These are phyloP conservation scores for Eremomyces bilateralis DNA, from an alignment of 495 filamentous ascomycete species.

Conservation along the genomic window DNA sequence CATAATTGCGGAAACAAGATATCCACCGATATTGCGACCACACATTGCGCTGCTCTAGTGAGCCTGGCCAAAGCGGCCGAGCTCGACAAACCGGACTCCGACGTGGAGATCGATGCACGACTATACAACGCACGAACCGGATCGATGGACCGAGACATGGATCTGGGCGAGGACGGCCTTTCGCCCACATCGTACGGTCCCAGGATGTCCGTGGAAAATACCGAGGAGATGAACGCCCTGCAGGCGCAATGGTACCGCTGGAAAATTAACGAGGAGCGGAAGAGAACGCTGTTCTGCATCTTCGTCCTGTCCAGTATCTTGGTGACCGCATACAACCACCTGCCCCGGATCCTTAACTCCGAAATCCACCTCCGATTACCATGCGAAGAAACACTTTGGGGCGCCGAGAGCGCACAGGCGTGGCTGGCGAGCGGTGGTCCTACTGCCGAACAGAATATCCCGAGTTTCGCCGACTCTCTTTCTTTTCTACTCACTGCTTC, in stretches of 20 bases:
- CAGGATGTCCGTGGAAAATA: slow-evolving; percentile 9
- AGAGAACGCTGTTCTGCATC: slow-evolving; percentile 80
- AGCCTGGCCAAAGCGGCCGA: slow-evolving; percentile 77
- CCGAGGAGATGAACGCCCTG: slow-evolving; percentile 3
- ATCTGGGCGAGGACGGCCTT: neutral
- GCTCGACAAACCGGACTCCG: slow-evolving; percentile 31
- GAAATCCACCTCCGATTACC: slow-evolving; percentile 82
- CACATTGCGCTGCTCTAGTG: slow-evolving; percentile 75
- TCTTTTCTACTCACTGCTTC: slow-evolving; percentile 60
- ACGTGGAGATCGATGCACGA: slow-evolving; percentile 1
- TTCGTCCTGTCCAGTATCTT: slow-evolving; percentile 80
- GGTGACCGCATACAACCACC: slow-evolving; percentile 80
- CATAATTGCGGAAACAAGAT: slow-evolving; percentile 87
- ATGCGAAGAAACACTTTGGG: slow-evolving; percentile 84
- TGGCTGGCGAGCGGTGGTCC: slow-evolving; percentile 63
- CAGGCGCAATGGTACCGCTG: slow-evolving; percentile 73
- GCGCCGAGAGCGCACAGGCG: slow-evolving; percentile 52
- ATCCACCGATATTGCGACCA: slow-evolving; percentile 75
- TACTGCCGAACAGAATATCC: slow-evolving; percentile 40
- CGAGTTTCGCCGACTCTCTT: slow-evolving; percentile 58
- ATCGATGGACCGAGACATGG: slow-evolving; percentile 7
- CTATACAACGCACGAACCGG: slow-evolving; percentile 3
- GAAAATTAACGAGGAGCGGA: slow-evolving; percentile 77
- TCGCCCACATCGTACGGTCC: neutral
- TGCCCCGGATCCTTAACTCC: slow-evolving; percentile 79